phyloP scores from a whole-genome alignment of 306 rosid genomes.

The Bauhinia variegata region DNA sequence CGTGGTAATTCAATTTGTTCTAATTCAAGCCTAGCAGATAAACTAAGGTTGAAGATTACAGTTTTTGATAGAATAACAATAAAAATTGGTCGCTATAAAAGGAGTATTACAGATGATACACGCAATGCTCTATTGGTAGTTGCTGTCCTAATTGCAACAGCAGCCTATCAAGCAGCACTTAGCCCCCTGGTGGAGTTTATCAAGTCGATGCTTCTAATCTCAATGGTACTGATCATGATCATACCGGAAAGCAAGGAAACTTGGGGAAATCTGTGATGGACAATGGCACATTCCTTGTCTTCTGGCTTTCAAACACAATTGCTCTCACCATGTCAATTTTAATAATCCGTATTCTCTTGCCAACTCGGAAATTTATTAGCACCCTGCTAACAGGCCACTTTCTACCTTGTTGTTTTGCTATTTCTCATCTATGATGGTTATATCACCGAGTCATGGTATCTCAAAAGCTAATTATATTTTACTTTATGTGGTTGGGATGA shows the following conservation, averaged over 20 bases:
- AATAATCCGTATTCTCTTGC: slow-evolving; percentile 27
- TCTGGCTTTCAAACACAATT: neutral
- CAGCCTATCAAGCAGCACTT: slow-evolving; percentile 26
- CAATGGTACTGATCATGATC: too few relatives aligned
- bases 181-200: slow-evolving; percentile 34
- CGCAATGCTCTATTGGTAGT: slow-evolving; percentile 14
- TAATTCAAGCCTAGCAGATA: neutral
- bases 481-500: too few relatives aligned
- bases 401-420: slow-evolving; percentile 10
- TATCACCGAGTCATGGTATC: slow-evolving; percentile 19
- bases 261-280: slow-evolving; percentile 15
- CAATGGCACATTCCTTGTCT: neutral
- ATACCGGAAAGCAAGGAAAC: too few relatives aligned
- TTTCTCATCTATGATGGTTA: slow-evolving; percentile 1
- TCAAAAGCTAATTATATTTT: neutral
- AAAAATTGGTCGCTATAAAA: slow-evolving; percentile 1
- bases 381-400: neutral
- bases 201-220: neutral
- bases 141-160: slow-evolving; percentile 28
- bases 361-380: slow-evolving; percentile 1
- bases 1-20: neutral
- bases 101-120: neutral
- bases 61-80: neutral
- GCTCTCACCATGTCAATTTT: slow-evolving; percentile 21
- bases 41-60: neutral